A percentile compares a stretch with the other conserved stretches of the same genome.
phyloP scores from a whole-genome alignment of 345 rosid species.

The Cardamine resedifolia region DNA sequence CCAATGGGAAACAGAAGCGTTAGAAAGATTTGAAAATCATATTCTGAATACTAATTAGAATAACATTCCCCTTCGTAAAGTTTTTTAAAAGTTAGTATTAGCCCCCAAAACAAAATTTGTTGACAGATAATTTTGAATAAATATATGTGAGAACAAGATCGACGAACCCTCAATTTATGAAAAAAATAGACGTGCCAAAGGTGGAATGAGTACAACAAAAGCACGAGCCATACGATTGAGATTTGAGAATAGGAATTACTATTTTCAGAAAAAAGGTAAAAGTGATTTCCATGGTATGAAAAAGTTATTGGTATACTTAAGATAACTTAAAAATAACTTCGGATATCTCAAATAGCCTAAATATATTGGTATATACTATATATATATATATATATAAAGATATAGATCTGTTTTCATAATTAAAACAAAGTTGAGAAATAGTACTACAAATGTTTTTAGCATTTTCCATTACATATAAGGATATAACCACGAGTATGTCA shows the following conservation, averaged over 20 bases:
- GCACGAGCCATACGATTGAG: neutral
- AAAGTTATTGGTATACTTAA: too few species aligned
- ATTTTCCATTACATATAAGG: neutral
- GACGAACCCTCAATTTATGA: neutral
- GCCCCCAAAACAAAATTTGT: too few species aligned
- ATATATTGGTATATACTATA: too few species aligned
- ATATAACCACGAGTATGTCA: neutral
- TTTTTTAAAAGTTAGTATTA: too few species aligned
- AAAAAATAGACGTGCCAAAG: conserved; percentile 13
- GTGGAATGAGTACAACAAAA: neutral
- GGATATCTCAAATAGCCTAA: neutral
- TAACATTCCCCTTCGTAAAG: too few species aligned
- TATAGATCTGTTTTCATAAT: too few species aligned
- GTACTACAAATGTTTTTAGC: neutral
- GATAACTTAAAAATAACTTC: too few species aligned
- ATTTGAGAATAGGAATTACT: neutral
- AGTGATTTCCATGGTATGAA: too few species aligned
- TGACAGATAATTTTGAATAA: too few species aligned
- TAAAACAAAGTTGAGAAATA: neutral
- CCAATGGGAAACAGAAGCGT: conserved; percentile 3
- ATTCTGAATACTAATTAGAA: neutral
- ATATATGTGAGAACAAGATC: neutral
- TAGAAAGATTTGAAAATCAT: neutral
- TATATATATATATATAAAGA: too few species aligned
- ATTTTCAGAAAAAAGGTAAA: too few species aligned